Base-by-base conservation (phyloP, 352 stramenopile genomes). In the Phytophthora megakarya region DNA sequence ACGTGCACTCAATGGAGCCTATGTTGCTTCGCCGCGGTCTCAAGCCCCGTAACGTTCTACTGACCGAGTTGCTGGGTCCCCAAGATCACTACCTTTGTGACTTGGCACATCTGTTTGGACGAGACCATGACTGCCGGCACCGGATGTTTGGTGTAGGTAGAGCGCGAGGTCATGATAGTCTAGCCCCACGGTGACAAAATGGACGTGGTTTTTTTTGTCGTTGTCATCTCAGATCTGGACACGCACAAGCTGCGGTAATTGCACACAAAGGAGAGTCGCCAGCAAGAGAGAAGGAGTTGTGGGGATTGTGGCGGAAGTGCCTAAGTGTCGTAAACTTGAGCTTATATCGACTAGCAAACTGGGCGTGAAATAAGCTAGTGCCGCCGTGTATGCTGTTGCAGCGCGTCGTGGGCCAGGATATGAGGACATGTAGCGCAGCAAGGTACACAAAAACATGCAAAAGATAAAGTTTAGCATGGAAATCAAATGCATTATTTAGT, bases 41-140 rank as follows among this genome's bases (percentile, higher is more conserved):
- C 63, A 89, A 89, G 50, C 83, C 73, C 16, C 73, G 80, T 47
- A 89, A 89, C 59, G 79, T 89, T 38, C 61, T 89, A 35, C 55
- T 89, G n/a, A 77, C 69, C 6, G 38, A 39, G 23, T 59, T 53
- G 25, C 57, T 80, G 37, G 35, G 77, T n/a, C 19, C 72, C 72
- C 19, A 86, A 83, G 33, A 25, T 86, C 19, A 83, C 75, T 8
- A 75, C 84, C 65, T 87, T 87, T 72, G 75, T 72, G 5, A 48
- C 58, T 1, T 77, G 68, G 6, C 60, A 57, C 0, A 47, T 65
- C 16, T 56, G 67, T 6, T 62, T 43, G 8, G 67, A 75, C 47
- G 37, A 32, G 16, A 72, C 67, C 3, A 75, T 75, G 62, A 75
- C 67, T 0, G 57, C 62, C 18, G 53, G 56, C 5, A 62, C 68